A percentile compares a stretch with the other conserved stretches of the same genome.
Evolutionary conservation across 352 stramenopile genomes (phyloP).

Genomic region (Phytophthora litchii): DNA sequence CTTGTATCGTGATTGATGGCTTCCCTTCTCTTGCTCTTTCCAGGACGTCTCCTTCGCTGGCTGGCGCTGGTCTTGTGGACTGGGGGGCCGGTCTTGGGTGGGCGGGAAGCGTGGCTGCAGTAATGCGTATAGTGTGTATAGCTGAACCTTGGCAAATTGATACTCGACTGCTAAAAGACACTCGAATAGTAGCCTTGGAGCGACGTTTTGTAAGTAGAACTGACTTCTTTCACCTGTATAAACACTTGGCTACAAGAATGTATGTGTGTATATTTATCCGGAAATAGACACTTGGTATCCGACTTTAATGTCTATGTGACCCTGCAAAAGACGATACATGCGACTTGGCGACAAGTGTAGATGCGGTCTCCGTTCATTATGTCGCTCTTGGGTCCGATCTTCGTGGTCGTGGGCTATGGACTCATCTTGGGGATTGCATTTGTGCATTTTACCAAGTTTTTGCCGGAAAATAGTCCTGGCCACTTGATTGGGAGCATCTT

Average conservation of each 20-base stretch:
- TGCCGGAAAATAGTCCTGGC: slow-evolving; percentile 11
- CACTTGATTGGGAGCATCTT: slow-evolving; percentile 37
- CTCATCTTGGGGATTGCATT: slow-evolving; percentile 35
- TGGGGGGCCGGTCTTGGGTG: slow-evolving; percentile 22
- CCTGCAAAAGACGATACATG: slow-evolving; percentile 19
- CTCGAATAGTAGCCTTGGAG: slow-evolving; percentile 10
- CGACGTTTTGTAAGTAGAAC: not conserved
- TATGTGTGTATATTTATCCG: slow-evolving; percentile 3
- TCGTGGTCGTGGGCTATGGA: slow-evolving; percentile 39
- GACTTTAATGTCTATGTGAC: slow-evolving; percentile 10
- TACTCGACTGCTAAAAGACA: slow-evolving; percentile 23
- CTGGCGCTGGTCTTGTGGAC: slow-evolving; percentile 20
- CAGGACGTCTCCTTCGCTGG: not conserved
- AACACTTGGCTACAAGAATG: slow-evolving; percentile 6
- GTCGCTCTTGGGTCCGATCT: slow-evolving; percentile 21
- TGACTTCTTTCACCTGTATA: slow-evolving; percentile 13
- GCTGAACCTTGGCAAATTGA: slow-evolving; percentile 10
- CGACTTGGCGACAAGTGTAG: slow-evolving; percentile 28
- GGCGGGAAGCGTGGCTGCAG: slow-evolving; percentile 23
- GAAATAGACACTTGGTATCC: slow-evolving; percentile 5
- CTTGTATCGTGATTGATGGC: not conserved
- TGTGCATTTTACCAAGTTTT: slow-evolving; percentile 43
- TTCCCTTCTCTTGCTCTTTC: not conserved
- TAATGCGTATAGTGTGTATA: slow-evolving; percentile 32
- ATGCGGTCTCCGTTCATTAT: not conserved